Conservation (phyloP, 345 rosid genomes). For the Boechera divaricarpa region DNA sequence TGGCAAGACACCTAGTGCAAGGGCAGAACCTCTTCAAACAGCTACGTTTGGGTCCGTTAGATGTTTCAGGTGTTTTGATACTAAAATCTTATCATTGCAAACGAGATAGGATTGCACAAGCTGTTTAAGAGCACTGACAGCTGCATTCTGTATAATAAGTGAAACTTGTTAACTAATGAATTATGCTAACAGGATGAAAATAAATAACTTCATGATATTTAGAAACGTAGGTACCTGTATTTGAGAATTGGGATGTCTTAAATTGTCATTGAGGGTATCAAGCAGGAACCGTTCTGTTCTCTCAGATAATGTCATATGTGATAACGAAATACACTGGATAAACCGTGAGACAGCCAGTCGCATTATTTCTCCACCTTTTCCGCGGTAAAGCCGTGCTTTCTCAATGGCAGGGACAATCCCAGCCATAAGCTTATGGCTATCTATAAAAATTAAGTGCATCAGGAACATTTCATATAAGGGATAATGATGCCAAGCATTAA, state of each 20-base stretch:
- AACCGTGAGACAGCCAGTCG: conserved; percentile 51
- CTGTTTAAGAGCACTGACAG: conserved; percentile 74
- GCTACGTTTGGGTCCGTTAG: conserved; percentile 81
- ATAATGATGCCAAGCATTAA: background rate
- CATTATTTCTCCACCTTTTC: conserved; percentile 99
- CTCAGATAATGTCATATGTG: background rate
- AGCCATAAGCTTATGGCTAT: conserved; percentile 68
- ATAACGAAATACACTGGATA: conserved; percentile 54
- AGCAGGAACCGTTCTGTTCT: conserved; percentile 57
- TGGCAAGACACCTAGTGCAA: conserved; percentile 87
- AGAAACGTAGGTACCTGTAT: conserved; percentile 70
- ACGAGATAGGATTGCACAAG: conserved; percentile 61
- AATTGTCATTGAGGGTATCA: conserved; percentile 76
- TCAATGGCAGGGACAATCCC: conserved; percentile 84
- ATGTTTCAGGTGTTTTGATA: conserved; percentile 63
- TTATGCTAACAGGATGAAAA: conserved; percentile 4
- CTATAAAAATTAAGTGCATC: conserved; percentile 46
- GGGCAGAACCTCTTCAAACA: conserved; percentile 84
- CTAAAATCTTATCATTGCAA: conserved; percentile 48
- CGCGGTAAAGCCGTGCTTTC: conserved; percentile 93
- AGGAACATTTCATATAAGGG: conserved; percentile 2
- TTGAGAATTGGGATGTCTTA: conserved; percentile 91
- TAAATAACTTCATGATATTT: conserved; percentile 26
- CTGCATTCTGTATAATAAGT: conserved; percentile 61
- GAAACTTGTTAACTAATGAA: conserved; percentile 27